These are phyloP conservation scores for Cornus florida DNA, from an alignment of 148 eudicot genomes.

Conservation along the genomic window DNA sequence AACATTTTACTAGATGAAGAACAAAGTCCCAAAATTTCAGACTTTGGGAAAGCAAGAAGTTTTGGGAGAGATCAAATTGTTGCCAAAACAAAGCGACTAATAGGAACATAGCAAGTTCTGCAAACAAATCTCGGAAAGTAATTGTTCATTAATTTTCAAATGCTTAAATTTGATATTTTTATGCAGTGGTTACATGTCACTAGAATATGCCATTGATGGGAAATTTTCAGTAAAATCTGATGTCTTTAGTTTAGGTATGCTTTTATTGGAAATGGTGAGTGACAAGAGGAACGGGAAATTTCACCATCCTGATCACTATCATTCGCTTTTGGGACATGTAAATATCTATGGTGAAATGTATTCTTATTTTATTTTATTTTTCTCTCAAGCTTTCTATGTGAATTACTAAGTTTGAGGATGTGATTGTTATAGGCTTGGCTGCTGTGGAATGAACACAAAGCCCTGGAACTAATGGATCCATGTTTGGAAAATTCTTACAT, in stretches of 20 bases:
- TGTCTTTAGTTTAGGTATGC: slow-evolving; percentile 4
- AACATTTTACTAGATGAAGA: slow-evolving; percentile 29
- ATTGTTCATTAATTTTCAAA: background rate
- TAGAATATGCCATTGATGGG: slow-evolving; percentile 30
- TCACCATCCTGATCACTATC: slow-evolving; percentile 9
- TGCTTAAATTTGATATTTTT: background rate
- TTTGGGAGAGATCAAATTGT: slow-evolving; percentile 16
- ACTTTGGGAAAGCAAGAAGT: slow-evolving; percentile 26
- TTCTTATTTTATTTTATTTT: background rate
- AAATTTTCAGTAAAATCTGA: slow-evolving; percentile 20
- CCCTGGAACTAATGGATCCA: background rate
- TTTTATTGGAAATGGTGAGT: slow-evolving; percentile 10
- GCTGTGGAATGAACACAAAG: background rate
- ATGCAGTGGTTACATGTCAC: slow-evolving; percentile 34
- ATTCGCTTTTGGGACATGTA: slow-evolving; percentile 9
- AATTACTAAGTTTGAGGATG: background rate
- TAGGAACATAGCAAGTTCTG: slow-evolving; percentile 30
- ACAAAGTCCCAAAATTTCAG: slow-evolving; percentile 30
- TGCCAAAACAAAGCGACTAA: slow-evolving; percentile 16
- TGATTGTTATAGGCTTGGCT: slow-evolving; percentile 9
- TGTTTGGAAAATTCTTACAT: background rate
- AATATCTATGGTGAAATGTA: background rate
- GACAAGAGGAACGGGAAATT: slow-evolving; percentile 5
- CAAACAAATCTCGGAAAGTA: background rate
- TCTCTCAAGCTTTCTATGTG: background rate